Evolutionary conservation across 768 basidiomycete genomes (phyloP).

Genomic region (Mycena metata): DNA sequence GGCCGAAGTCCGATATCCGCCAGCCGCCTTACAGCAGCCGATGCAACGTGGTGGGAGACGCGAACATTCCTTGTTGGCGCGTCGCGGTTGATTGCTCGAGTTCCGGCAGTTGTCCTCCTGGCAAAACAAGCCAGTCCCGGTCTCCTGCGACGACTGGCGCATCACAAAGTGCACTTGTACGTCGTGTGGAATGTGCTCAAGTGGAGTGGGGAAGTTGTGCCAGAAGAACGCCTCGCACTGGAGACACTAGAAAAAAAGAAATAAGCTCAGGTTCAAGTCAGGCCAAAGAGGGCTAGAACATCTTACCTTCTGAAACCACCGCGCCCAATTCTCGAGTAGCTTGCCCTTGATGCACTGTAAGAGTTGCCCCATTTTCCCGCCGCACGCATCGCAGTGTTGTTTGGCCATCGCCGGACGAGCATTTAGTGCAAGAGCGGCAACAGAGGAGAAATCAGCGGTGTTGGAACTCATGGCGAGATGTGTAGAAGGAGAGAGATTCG

Average conservation of each 20-base stretch:
- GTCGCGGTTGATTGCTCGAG: background rate
- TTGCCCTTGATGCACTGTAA: too few relatives aligned
- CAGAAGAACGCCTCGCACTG: background rate
- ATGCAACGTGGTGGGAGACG: background rate
- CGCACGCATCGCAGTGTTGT: too few relatives aligned
- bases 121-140: background rate
- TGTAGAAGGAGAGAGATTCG: too few relatives aligned
- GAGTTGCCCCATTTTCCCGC: too few relatives aligned
- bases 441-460: too few relatives aligned
- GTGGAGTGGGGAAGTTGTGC: background rate
- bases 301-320: background rate
- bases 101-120: background rate
- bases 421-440: too few relatives aligned
- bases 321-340: background rate
- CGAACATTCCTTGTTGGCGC: background rate
- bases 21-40: background rate
- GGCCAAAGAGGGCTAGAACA: too few relatives aligned
- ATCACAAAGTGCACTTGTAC: background rate
- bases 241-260: background rate
- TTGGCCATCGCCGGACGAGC: too few relatives aligned
- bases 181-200: background rate
- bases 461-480: too few relatives aligned
- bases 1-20: background rate
- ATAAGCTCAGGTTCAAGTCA: too few relatives aligned
- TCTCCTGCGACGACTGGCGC: background rate